Base-by-base conservation (phyloP, 176 grass and related monocot genomes). In the Dactylis glomerata region DNA sequence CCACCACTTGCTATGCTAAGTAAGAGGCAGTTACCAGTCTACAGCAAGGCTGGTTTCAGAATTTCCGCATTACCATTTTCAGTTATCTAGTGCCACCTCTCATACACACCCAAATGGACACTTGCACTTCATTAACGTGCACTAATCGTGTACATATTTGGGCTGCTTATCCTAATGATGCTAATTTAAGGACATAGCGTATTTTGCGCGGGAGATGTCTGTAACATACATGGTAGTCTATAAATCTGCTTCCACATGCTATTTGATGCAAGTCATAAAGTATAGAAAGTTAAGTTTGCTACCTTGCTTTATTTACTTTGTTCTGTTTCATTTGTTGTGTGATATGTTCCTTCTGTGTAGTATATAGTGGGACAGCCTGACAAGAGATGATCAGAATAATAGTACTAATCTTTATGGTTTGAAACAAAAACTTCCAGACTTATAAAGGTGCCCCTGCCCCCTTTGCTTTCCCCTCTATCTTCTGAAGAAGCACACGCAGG, bases 21-120 rank as follows among this genome's bases (percentile, higher is more conserved):
- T 61, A 83, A 83, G 81, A 72, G 81, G 81, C 86, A 81, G 94
- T 97, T 97, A 97, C 79, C 91, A 88, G 91, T 97, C 94, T 82
- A 97, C 87, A 89, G 84, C 90, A 88, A 52, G 41, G 86, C 32
- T 75, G 24, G 51, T 55, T 77, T 88, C 46, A 80, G 68, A 47
- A 59, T 80, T 80, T 74, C 82, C 82, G 62, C 49, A 87, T 83
- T 86, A 19, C 68, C 75, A 80, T 76, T 79, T 87, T 66, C 41
- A 58, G 84, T 27, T 26, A 42, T 69, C 45, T 33, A 46, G 58
- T 41, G 40, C 15, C 65, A 54, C 85, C 82, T 84, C 84, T 74
- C 30, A 80, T 73, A 57, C 83, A 88, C 69, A 82, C 54, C 19
- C 52, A 51, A 72, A 28, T 19, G 5, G 44, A 64, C 31, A 72